Conservation (phyloP, 2,329 filamentous ascomycete genomes). For the Claviceps spartinae region DNA sequence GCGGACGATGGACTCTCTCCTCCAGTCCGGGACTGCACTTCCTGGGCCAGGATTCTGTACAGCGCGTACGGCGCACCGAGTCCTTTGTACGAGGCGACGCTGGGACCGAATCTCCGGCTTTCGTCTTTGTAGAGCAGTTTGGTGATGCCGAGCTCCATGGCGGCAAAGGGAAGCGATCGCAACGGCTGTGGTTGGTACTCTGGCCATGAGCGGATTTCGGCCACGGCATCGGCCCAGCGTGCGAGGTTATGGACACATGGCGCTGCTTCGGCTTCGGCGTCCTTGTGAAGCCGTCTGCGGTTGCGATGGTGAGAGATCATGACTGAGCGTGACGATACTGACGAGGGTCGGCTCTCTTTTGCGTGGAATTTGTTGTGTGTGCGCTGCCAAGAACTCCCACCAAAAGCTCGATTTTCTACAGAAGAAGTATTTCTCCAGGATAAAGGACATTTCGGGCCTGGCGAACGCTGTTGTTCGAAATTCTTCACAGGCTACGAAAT, state of each 20-base stretch:
- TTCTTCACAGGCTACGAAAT: no score
- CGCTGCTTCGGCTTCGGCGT: not conserved
- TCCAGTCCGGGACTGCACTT: constrained; percentile 3
- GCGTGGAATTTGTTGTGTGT: not conserved
- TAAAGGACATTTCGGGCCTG: no score
- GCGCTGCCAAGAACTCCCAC: not conserved
- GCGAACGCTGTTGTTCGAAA: no score
- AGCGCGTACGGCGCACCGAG: constrained; percentile 10
- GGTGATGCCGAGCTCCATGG: constrained; percentile 4
- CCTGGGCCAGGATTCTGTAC: constrained; percentile 6
- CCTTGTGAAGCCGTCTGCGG: not conserved
- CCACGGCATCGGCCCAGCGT: constrained; percentile 5
- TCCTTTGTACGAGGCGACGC: constrained; percentile 8
- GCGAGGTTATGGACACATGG: constrained; percentile 6
- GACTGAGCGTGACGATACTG: not conserved
- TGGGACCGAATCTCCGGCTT: constrained; percentile 7
- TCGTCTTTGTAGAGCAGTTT: constrained; percentile 8
- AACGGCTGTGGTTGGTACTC: constrained; percentile 9
- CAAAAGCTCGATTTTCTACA: not conserved
- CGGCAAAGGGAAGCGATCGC: constrained; percentile 3
- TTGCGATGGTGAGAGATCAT: not conserved
- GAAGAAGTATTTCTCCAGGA: no score
- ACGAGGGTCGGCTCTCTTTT: not conserved
- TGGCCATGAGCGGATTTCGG: constrained; percentile 8
- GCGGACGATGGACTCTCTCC: constrained; percentile 1